Base-by-base conservation (phyloP, 805 yeast genomes). In the Ascoidea asiatica region DNA sequence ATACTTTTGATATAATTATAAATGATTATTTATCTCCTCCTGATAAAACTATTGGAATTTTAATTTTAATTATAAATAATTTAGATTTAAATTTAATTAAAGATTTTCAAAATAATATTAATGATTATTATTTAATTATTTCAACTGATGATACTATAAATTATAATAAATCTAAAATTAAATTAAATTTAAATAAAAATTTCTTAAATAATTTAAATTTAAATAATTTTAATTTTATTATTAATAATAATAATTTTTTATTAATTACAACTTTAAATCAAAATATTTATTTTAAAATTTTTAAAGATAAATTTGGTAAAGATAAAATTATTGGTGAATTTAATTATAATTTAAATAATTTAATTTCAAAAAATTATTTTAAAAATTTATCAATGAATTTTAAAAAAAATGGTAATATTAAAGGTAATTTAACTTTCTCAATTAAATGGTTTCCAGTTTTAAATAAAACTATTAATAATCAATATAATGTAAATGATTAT, bases 1-100 rank as follows among this genome's bases (percentile, higher is more conserved):
- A 84, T 60, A 79, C 83, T 53, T 82, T 83, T 38, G 86, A 79
- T 56, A 87, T 80, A 48, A 60, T 82, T 19, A 67, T 83, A 70
- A 76, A 77, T 37, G 73, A 69, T 39, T 75, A 74, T 54, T 62
- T 29, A 29, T 11, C 15, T 15, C 35, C 35, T 15, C 35, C 75
- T 5, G 77, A 78, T 45, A 88, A 81, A 51, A 79, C 88, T 4
- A 69, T 70, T 50, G 92, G 90, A 51, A 78, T 77, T 47, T 63
- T 80, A 48, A 81, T 82, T 2, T 73, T 84, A 11, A 79, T 78
- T 23, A 55, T 82, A 41, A 69, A 71, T 47, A 71, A 77, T 43
- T 78, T 76, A 38, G 66, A 64, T 41, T 50, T 56, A 29, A 58
- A 69, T 23, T n/a, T n/a, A n/a, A n/a, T n/a, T n/a, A n/a, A n/a